phyloP scores from a whole-genome alignment of 1,284 basidiomycete species.

The Sutorius eximius region DNA sequence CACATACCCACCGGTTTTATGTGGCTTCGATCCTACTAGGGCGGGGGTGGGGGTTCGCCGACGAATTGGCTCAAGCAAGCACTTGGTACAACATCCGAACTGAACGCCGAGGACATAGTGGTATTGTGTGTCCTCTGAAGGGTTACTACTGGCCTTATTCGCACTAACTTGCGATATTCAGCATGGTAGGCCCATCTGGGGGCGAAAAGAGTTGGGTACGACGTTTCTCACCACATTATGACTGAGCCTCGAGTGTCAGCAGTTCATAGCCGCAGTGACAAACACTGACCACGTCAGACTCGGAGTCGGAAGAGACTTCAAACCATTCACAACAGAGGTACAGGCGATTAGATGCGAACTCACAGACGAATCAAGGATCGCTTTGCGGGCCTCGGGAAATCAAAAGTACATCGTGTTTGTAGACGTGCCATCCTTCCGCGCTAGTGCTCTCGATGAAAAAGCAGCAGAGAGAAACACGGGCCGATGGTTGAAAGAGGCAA shows the following conservation, averaged over 20 bases:
- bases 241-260: not conserved
- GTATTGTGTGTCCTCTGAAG: conserved; percentile 20
- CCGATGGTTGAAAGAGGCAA: conserved; percentile 10
- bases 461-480: not conserved
- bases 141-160: not conserved
- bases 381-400: not conserved
- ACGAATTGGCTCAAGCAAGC: not conserved
- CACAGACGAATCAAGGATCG: not conserved
- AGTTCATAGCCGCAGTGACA: conserved; percentile 18
- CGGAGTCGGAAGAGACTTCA: not conserved
- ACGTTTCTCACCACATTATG: not conserved
- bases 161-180: conserved; percentile 9
- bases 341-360: conserved; percentile 16
- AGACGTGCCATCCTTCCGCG: conserved; percentile 20
- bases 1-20: too few species aligned
- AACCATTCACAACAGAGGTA: not conserved
- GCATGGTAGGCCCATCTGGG: conserved; percentile 23
- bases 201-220: conserved; percentile 23
- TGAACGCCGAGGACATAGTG: conserved; percentile 19
- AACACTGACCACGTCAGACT: not conserved
- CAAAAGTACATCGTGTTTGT: conserved; percentile 22
- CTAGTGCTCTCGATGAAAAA: not conserved
- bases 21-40: too few species aligned
- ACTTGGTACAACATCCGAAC: not conserved
- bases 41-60: too few species aligned